Evolutionary conservation across 495 filamentous ascomycete species (phyloP), one percentile per base, ranked within the genome.

Genomic region (Hapsidospora chrysogenum): DNA sequence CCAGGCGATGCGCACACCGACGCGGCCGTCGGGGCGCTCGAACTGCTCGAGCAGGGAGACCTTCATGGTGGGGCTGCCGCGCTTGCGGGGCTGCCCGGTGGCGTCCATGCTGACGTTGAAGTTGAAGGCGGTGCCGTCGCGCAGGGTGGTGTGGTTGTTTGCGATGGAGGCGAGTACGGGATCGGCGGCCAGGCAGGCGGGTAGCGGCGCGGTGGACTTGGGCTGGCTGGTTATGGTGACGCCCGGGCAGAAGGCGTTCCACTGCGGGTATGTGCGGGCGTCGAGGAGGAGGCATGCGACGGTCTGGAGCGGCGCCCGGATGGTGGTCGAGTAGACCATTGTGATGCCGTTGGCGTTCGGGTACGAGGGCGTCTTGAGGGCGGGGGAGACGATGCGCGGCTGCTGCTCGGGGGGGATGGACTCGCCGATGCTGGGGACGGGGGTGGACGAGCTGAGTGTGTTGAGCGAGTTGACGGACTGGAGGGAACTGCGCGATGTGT

Each of bases 181-280:
- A 35, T 25, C 18, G n/a, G 34, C 29, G 20, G 9, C 17, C 17
- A n/a, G 9, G 23, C 23, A 26, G 23, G 6, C 6, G 23, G 23
- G 23, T 11, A 26, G 23, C 6, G 23, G 23, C 23, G 23, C 23
- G 23, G 23, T 26, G 23, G 6, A 26, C 6, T 6, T 11, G 23
- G 23, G 23, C 23, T 26, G 48, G 9, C 26, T 13, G 21, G 45
- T 35, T 39, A 58, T 46, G 15, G 28, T 41, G 44, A 39, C 41
- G 9, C 20, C 26, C 11, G 49, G 45, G 37, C 48, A 45, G 34
- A 57, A 60, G 14, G 43, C 41, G 42, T 60, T 60, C 56, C 56
- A 60, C n/a, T 25, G 8, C 0, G 49, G 36, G 36, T 60, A 60
- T 14, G 38, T 23, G 14, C 45, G 9, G 6, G 49, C 33, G 10